Conservation (phyloP, 2,329 filamentous ascomycete species). For the Tolypocladium tropicale region DNA sequence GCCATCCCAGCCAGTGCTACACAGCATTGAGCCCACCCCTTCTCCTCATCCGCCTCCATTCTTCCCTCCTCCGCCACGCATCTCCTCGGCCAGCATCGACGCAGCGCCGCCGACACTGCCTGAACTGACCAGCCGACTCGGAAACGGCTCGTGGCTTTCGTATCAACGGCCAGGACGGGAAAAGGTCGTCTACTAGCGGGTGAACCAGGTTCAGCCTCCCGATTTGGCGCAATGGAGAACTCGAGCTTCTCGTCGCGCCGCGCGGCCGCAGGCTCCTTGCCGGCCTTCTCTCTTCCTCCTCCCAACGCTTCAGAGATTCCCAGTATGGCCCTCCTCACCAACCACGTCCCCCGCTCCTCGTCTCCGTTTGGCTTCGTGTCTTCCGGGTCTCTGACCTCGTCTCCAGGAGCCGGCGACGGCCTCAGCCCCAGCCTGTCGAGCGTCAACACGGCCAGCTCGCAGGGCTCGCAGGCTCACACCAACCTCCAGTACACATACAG, state of each 20-base stretch:
- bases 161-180: background rate
- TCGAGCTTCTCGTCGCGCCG: slow-evolving; percentile 23
- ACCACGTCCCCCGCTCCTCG: slow-evolving; percentile 13
- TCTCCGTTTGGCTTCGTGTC: slow-evolving; percentile 14
- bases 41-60: slow-evolving; percentile 1
- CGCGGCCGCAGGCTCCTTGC: slow-evolving; percentile 20
- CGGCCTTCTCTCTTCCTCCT: slow-evolving; percentile 24
- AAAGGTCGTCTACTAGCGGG: background rate
- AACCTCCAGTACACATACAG: slow-evolving; percentile 38
- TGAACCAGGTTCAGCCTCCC: background rate
- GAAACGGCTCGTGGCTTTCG: background rate
- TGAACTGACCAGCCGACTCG: background rate
- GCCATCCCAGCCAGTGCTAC: slow-evolving; percentile 2
- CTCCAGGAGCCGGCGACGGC: slow-evolving; percentile 45
- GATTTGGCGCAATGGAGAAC: slow-evolving; percentile 14
- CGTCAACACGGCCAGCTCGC: slow-evolving; percentile 49
- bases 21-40: background rate
- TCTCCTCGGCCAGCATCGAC: background rate
- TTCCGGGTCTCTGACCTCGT: slow-evolving; percentile 23
- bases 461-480: slow-evolving; percentile 44
- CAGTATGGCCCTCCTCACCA: slow-evolving; percentile 18
- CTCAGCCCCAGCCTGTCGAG: slow-evolving; percentile 52
- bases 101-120: background rate
- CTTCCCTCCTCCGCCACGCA: background rate
- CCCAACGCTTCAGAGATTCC: slow-evolving; percentile 22